phyloP scores from a whole-genome alignment of 768 basidiomycete genomes.

The Mycena latifolia region DNA sequence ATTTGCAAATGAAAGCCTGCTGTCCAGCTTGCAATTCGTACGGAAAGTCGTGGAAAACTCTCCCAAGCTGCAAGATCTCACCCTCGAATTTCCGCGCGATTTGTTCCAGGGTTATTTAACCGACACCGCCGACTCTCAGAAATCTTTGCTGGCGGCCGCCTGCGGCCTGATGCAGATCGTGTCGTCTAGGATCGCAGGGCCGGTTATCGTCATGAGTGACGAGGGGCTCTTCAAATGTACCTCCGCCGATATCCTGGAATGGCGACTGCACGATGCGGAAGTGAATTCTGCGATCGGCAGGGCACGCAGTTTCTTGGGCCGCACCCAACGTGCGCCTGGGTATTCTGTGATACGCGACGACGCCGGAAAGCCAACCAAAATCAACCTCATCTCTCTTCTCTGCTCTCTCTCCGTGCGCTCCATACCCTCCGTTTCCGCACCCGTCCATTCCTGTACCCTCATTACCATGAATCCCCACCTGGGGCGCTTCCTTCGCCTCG shows the following conservation, averaged over 20 bases:
- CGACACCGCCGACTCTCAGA: neutral
- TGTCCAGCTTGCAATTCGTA: neutral
- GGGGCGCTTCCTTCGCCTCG: neutral
- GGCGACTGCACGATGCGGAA: slow-evolving; percentile 6
- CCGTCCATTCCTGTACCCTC: neutral
- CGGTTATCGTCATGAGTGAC: neutral
- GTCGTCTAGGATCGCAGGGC: neutral
- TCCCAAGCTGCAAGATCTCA: neutral
- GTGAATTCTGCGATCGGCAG: neutral
- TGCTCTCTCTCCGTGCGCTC: neutral
- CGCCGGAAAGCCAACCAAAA: neutral
- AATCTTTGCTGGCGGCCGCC: neutral
- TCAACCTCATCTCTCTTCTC: neutral
- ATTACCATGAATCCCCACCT: neutral
- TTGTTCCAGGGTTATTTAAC: neutral
- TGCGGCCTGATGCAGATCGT: slow-evolving; percentile 1
- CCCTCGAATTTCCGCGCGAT: neutral
- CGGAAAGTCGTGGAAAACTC: neutral
- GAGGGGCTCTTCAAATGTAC: slow-evolving; percentile 1
- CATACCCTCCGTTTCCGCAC: neutral
- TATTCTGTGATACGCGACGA: neutral
- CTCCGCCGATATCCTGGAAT: neutral
- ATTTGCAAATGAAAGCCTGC: neutral
- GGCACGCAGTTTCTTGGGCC: neutral
- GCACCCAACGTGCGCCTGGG: neutral